phyloP scores from a whole-genome alignment of 345 rosid species.

The Acer saccharum region DNA sequence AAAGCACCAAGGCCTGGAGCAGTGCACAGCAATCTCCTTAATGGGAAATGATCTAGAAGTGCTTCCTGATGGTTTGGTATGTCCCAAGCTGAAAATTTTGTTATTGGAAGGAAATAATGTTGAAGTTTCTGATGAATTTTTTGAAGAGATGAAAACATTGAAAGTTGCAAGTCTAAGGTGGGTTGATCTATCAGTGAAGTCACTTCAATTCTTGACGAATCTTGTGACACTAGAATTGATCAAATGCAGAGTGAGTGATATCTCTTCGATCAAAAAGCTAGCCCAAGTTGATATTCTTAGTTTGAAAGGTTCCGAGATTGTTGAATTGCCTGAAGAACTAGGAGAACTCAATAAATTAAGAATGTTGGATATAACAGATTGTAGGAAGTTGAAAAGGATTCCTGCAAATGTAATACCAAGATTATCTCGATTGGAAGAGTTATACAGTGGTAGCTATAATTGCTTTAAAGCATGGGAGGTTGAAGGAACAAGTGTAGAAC shows the following conservation, averaged over 20 bases:
- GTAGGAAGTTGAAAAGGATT: not conserved
- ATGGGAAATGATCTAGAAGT: not conserved
- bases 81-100: constrained; percentile 13
- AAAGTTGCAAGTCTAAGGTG: too few species aligned
- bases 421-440: not conserved
- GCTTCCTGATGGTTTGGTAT: not conserved
- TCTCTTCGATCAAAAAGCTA: not conserved
- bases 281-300: constrained; percentile 2
- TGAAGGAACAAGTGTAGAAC: not conserved
- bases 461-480: not conserved
- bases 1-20: not conserved
- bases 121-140: too few species aligned
- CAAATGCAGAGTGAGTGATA: not conserved
- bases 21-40: not conserved
- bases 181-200: too few species aligned
- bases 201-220: not conserved
- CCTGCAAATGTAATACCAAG: not conserved
- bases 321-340: not conserved
- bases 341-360: not conserved
- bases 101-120: not conserved
- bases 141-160: too few species aligned
- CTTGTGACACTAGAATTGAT: not conserved
- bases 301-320: not conserved
- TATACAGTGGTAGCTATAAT: not conserved
- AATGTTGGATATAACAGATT: not conserved